Base-by-base conservation (phyloP, 768 basidiomycete genomes). In the Leccinum boreale region DNA sequence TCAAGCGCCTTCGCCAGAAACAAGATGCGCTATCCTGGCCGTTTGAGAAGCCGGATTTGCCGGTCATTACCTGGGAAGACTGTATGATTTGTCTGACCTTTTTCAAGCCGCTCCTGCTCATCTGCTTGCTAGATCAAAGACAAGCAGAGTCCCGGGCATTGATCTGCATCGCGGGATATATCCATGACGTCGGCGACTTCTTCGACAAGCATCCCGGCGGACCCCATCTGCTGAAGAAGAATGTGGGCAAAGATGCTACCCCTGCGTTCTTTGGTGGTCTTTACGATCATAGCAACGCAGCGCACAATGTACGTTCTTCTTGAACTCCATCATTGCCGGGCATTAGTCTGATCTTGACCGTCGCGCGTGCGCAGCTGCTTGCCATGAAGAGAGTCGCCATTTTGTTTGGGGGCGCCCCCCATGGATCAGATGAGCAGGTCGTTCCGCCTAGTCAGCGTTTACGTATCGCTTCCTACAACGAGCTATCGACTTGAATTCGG, bases 141-240 rank as follows among this genome's bases (percentile, higher is more conserved):
- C 92, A 94, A 70, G 71, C 87, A 9, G 73, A 80, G 64, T 87
- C 85, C 66, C 85, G 94, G 14, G 87, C 91, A 19, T 77, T 94
- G n/a, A 83, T 94, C 55, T 84, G 92, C 63, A 79, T 96, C 58
- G 87, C 90, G 36, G 93, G 93, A 7, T 93, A 90, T 78, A 93
- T 96, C 58, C 92, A 94, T 72, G 93, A 94, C 59, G 85, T 92
- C 45, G 77, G 83, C 2, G 73, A 77, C 12, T 95, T 94, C 76
- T 79, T 88, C 58, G 88, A 92, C 53, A 89, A 94, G 66, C 93
- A 21, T 75, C 31, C n/a, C 24, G 24, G 24, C 24, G 24, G 24
- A 24, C 24, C 24, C 24, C 24, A 24, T 24, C 24, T 24, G 4
- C 4, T 24, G 24, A 24, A 24, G n/a, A n/a, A n/a, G n/a, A n/a